Evolutionary conservation across 2,329 filamentous ascomycete species (phyloP), one percentile per base, ranked within the genome.

Genomic region (Blastomyces silverae): DNA sequence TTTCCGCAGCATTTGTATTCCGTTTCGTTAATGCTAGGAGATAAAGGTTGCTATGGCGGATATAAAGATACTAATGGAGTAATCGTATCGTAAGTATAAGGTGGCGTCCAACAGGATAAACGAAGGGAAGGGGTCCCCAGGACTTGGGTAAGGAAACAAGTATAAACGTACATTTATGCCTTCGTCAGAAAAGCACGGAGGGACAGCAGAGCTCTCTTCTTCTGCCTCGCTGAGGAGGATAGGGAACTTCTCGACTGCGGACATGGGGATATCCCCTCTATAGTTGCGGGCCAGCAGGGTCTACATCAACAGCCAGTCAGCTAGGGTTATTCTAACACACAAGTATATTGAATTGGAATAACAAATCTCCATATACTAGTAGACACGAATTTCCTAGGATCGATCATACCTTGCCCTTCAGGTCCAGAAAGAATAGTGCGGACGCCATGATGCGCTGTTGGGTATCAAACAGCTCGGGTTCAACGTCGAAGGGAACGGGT

Each of bases 261-360:
- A 96, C 94, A 99, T 97, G 78, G 94, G 94, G 70, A 99, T 96
- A 73, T 99, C 94, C 78, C 94, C 94, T 77, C 94, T 87, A 79
- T 99, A 99, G 82, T 99, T 99, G 75, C 94, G 91, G 79, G 94
- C 94, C 74, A 99, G 85, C 72, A 99, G 92, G 82, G 94, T 97
- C 92, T 96, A 77, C 56, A 64, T 66, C 67, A 62, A 69, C 73
- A 57, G 72, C 69, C 59, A 64, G 60, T 69, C 63, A 70, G 64
- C 68, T 44, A 56, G 11, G 25, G 25, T 59, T 61, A 25, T 34
- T 46, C n/a, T 42, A 25, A n/a, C 66, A 53, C n/a, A 22, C 37
- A 42, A 64, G 15, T 34, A 48, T 17, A 34, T 25, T 25, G 58
- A 57, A 42, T 15, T 28, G 22, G 25, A 31, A 48, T 34, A n/a